phyloP scores from a whole-genome alignment of 1,139 yeast species.

The Blastobotrys arbuscula region DNA sequence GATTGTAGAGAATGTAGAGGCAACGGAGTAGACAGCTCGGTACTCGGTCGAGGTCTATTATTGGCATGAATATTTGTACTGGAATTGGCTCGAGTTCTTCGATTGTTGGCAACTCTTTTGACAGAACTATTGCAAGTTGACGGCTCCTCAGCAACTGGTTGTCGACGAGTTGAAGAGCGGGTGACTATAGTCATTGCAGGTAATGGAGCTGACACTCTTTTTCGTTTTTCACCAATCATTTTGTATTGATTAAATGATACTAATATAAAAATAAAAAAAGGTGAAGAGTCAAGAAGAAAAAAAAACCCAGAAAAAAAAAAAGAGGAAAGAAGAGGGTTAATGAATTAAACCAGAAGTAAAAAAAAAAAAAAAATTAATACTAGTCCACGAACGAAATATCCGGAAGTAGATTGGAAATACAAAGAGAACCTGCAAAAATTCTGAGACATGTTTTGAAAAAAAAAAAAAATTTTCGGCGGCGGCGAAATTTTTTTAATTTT shows the following conservation, averaged over 20 bases:
- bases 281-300: background rate
- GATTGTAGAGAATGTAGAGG: background rate
- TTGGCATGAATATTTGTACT: background rate
- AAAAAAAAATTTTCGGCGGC: background rate
- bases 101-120: background rate
- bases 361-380: background rate
- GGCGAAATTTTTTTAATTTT: no score
- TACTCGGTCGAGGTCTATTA: background rate
- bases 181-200: slow-evolving; percentile 13
- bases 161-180: slow-evolving; percentile 12
- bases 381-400: no score
- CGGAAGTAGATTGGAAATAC: no score
- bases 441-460: background rate
- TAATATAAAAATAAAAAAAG: background rate
- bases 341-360: background rate
- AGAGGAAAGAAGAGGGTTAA: background rate
- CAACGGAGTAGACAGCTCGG: background rate
- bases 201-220: slow-evolving; percentile 5
- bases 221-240: slow-evolving; percentile 11
- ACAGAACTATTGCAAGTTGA: background rate
- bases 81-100: background rate
- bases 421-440: slow-evolving; percentile 3
- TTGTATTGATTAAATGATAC: background rate
- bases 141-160: background rate
- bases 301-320: background rate